A percentile compares a stretch with the other conserved stretches of the same genome.
Evolutionary conservation across 169 alveolate species (phyloP).

Genomic region (Babesia sp.): DNA sequence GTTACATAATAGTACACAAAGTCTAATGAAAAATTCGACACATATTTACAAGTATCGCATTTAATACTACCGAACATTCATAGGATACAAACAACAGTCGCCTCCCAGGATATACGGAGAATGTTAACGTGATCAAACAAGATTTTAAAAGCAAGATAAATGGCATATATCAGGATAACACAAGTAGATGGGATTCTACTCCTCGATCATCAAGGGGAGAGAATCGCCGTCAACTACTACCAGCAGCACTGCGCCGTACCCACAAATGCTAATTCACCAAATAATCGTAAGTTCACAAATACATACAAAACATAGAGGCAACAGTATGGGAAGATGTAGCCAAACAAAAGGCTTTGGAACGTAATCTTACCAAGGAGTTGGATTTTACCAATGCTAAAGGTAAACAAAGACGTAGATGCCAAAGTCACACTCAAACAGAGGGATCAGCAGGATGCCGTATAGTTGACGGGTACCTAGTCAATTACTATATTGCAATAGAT

Average conservation of each 20-base stretch:
- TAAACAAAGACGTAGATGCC: conserved; percentile 11
- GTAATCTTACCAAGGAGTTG: conserved; percentile 11
- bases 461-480: conserved; percentile 55
- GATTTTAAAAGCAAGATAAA: no score
- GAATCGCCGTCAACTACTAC: conserved; percentile 77
- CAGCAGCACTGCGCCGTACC: conserved; percentile 29
- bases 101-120: not conserved
- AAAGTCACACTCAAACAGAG: conserved; percentile 28
- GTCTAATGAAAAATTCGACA: no score
- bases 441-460: conserved; percentile 42
- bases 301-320: not conserved
- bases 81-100: not conserved
- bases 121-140: not conserved
- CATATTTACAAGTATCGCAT: not conserved
- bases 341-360: conserved; percentile 39
- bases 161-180: conserved; percentile 68
- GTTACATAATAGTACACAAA: no score
- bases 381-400: conserved; percentile 38
- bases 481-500: conserved; percentile 41
- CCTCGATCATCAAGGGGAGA: conserved; percentile 67
- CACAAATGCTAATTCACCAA: not conserved
- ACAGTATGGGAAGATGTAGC: conserved; percentile 32
- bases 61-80: not conserved
- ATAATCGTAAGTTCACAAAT: not conserved
- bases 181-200: conserved; percentile 74